Evolutionary conservation across 2,329 filamentous ascomycete genomes (phyloP), one percentile per base, ranked within the genome.

Genomic region (Paraphoma sp.): DNA sequence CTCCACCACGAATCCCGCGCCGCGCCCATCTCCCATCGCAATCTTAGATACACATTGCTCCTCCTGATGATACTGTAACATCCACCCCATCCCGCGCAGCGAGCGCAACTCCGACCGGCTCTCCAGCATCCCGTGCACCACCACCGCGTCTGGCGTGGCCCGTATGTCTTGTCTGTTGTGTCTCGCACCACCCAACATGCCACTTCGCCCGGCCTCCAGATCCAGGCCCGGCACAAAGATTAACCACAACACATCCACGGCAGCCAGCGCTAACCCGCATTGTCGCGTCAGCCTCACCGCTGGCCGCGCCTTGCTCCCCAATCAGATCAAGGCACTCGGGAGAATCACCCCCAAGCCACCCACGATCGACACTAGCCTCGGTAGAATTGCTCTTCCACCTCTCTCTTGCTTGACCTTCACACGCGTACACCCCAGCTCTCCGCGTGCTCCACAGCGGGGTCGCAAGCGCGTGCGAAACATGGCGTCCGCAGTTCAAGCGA

Each of bases 191-290:
- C 40, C 16, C 16, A 42, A n/a, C 40, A 16, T 9, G 11, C 40
- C 14, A n/a, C 40, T 9, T 17, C 40, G 8, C 14, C 40, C 12
- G 11, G 40, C 40, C 40, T n/a, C 12, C 16, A n/a, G 16, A 8
- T 42, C 40, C 40, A 42, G 40, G 8, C 40, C 40, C 40, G n/a
- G 40, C 40, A n/a, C 16, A 42, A 42, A n/a, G 40, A n/a, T 14
- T 14, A 42, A 16, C 40, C 11, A 12, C 16, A 23, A 29, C 43
- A 14, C 28, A 45, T 29, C 16, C 47, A 48, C 46, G 38, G 47
- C 47, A 49, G 47, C 47, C 47, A 49, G 47, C 47, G 31, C 47
- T 49, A 49, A 33, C 38, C 47, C 47, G 16, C 11, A 29, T 36
- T 6, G 40, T 43, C 38, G 9, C 40, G 36, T 45, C 40, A 51